Conservation (phyloP, 495 filamentous ascomycete species). For the Thermothielavioides terrestris region DNA sequence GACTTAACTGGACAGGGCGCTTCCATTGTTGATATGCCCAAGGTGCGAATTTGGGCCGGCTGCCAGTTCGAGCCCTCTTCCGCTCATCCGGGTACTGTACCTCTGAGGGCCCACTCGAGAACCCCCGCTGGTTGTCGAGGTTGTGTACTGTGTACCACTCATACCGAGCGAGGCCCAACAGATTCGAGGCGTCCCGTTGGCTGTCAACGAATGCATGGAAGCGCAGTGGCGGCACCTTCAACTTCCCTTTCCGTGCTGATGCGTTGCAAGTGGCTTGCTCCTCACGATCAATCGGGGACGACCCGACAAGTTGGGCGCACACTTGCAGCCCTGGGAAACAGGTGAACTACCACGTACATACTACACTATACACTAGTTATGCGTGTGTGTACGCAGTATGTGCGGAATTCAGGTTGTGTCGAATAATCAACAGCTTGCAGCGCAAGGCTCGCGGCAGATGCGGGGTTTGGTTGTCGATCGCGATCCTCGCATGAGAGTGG, state of each 20-base stretch:
- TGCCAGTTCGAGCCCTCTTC: background rate
- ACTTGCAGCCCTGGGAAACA: background rate
- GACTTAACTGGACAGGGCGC: too few relatives aligned
- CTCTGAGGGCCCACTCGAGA: background rate
- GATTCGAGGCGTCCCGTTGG: background rate
- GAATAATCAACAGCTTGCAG: background rate
- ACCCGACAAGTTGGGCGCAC: background rate
- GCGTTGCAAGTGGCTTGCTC: background rate
- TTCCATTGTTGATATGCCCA: background rate
- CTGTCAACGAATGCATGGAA: background rate
- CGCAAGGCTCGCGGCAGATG: background rate
- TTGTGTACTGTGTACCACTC: too few relatives aligned
- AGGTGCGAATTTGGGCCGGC: background rate
- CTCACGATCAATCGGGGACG: constrained; percentile 1
- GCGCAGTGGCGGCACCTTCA: background rate
- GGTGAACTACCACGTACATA: too few relatives aligned
- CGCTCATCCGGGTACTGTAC: background rate
- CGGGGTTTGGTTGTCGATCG: background rate
- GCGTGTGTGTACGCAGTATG: too few relatives aligned
- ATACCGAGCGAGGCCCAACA: background rate
- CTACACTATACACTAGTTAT: too few relatives aligned
- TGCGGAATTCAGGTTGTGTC: too few relatives aligned
- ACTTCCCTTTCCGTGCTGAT: background rate
- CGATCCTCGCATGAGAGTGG: background rate
- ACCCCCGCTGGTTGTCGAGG: background rate